Evolutionary conservation across 2,329 filamentous ascomycete genomes (phyloP), one percentile per base, ranked within the genome.

Genomic region (Nemania sp.): DNA sequence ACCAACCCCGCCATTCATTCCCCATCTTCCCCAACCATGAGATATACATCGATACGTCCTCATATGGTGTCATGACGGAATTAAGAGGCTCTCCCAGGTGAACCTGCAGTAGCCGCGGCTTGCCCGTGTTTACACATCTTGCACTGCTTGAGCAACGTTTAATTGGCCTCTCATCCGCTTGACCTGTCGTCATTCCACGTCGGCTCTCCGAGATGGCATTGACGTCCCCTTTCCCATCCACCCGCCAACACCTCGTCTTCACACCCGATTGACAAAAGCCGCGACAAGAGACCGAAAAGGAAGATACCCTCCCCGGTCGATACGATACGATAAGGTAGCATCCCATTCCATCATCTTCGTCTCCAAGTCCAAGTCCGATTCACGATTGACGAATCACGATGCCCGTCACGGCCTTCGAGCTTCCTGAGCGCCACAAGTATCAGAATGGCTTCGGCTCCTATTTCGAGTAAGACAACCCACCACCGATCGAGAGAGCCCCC

Each of bases 371-470:
- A 37, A 21, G 32, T 47, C n/a, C n/a, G n/a, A n/a, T n/a, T n/a
- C n/a, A n/a, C n/a, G n/a, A n/a, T n/a, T n/a, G n/a, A n/a, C n/a
- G n/a, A n/a, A n/a, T n/a, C 55, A 55, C 18, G 15, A 77, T 77
- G 75, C 75, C 75, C 15, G 66, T 75, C 20, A 76, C 75, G 11
- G 58, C 65, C 2, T 77, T 77, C 54, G 71, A 71, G n/a, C 67
- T 71, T n/a, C 63, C 63, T 9, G 75, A 77, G 61, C 71, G 70
- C 42, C 90, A 90, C 76, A 78, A 76, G 65, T 90, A 90, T 73
- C 85, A 85, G 71, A 88, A 85, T 75, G 88, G 88, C 69, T 90
- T 91, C 76, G 82, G 81, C 68, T 85, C 82, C 32, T 88, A 90
- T 73, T 84, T 89, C 74, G 87, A 90, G 86, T 89, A 77, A 29